Conservation (phyloP, 257 asterid genomes). For the Solanum commersonii region DNA sequence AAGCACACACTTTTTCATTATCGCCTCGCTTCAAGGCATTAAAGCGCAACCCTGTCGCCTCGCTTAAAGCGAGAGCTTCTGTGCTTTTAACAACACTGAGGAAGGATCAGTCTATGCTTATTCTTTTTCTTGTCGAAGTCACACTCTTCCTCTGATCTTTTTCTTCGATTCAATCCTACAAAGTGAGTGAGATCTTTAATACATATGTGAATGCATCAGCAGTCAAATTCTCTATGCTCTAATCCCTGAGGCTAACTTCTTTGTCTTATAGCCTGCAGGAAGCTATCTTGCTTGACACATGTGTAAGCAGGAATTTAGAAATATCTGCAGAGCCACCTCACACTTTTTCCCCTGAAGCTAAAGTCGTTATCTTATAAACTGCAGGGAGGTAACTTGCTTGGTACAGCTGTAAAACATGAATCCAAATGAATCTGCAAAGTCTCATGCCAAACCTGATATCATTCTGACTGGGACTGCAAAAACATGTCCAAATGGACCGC, state of each 20-base stretch:
- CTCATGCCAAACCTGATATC: constrained; percentile 15
- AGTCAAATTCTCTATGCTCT: neutral
- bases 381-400: neutral
- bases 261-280: neutral
- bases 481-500: constrained; percentile 25
- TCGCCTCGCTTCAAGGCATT: too few species aligned
- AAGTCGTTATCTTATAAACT: neutral
- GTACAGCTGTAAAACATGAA: constrained; percentile 2
- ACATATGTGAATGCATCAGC: neutral
- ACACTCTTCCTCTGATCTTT: neutral
- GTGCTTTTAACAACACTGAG: too few species aligned
- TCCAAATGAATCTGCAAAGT: constrained; percentile 1
- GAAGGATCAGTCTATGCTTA: neutral
- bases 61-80: too few species aligned
- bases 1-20: too few species aligned
- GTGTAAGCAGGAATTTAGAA: neutral
- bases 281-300: neutral
- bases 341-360: neutral
- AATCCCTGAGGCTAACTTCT: neutral
- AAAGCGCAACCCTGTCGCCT: too few species aligned
- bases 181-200: neutral
- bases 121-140: neutral
- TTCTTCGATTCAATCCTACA: neutral
- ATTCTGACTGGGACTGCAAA: constrained; percentile 20
- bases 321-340: neutral